A percentile compares a stretch with the other conserved stretches of the same genome.
These are phyloP conservation scores for Aspergillus sp. DNA, from an alignment of 2,329 filamentous ascomycete genomes.

Conservation along the genomic window DNA sequence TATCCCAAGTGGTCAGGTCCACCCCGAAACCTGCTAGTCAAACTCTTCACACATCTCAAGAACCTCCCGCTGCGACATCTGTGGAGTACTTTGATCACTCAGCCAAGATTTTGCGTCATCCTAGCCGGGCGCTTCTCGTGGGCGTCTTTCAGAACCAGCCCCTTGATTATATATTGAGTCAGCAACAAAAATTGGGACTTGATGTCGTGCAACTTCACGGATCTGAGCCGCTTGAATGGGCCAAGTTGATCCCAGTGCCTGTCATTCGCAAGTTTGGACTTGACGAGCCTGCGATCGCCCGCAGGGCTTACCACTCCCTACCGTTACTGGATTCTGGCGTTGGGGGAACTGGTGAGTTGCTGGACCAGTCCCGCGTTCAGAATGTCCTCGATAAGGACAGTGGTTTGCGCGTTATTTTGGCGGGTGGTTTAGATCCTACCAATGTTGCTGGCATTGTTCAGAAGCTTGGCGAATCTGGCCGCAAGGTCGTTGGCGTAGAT, in stretches of 20 bases:
- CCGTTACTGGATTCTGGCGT: slow-evolving; percentile 84
- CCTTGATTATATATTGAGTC: slow-evolving; percentile 74
- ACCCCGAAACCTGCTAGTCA: slow-evolving; percentile 34
- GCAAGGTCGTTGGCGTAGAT: slow-evolving; percentile 78
- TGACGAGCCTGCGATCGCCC: slow-evolving; percentile 68
- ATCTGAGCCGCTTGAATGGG: slow-evolving; percentile 89
- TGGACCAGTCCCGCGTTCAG: slow-evolving; percentile 72
- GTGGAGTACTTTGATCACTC: slow-evolving; percentile 71
- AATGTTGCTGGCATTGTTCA: slow-evolving; percentile 72
- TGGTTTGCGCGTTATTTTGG: slow-evolving; percentile 75
- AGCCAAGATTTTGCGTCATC: slow-evolving; percentile 50
- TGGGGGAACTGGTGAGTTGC: slow-evolving; percentile 75
- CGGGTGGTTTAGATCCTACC: slow-evolving; percentile 77
- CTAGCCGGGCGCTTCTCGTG: slow-evolving; percentile 72
- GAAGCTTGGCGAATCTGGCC: slow-evolving; percentile 60
- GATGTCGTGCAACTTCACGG: slow-evolving; percentile 94
- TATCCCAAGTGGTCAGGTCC: slow-evolving; percentile 73
- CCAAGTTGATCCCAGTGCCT: slow-evolving; percentile 82
- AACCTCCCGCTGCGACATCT: slow-evolving; percentile 28
- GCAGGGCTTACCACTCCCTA: slow-evolving; percentile 77
- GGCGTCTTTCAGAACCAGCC: slow-evolving; percentile 94
- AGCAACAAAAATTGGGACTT: slow-evolving; percentile 73
- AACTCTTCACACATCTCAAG: slow-evolving; percentile 15
- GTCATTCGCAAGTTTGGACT: slow-evolving; percentile 86
- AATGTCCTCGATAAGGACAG: slow-evolving; percentile 65